A percentile compares a stretch with the other conserved stretches of the same genome.
Evolutionary conservation across 2,329 filamentous ascomycete genomes (phyloP).

Genomic region (Gaeumannomyces tritici): DNA sequence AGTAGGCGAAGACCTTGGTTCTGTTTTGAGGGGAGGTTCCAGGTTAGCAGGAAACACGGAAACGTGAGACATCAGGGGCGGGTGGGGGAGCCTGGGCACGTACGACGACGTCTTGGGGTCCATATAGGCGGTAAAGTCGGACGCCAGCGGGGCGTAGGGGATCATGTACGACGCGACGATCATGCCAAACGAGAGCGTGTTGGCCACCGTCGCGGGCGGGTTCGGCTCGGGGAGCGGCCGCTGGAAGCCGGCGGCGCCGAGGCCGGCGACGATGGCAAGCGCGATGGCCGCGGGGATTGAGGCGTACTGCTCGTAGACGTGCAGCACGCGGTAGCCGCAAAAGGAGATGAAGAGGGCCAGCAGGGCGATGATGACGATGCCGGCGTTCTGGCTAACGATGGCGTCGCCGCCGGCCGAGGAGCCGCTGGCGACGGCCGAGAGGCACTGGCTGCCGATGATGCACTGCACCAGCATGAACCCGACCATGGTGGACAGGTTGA

Average conservation of each 20-base stretch:
- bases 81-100: constrained; percentile 10
- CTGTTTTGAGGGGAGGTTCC: background rate
- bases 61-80: too few species aligned
- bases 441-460: constrained; percentile 50
- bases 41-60: background rate
- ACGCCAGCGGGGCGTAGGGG: constrained; percentile 48
- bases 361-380: constrained; percentile 6
- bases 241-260: constrained; percentile 8
- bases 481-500: constrained; percentile 53
- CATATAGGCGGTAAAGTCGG: constrained; percentile 53
- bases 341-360: constrained; percentile 11
- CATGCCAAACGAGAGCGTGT: constrained; percentile 47
- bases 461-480: constrained; percentile 55
- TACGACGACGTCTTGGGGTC: constrained; percentile 24
- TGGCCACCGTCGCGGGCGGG: constrained; percentile 24
- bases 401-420: background rate
- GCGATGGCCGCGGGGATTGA: constrained; percentile 11
- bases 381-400: constrained; percentile 1
- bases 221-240: constrained; percentile 18
- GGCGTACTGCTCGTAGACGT: constrained; percentile 11
- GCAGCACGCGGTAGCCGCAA: constrained; percentile 11
- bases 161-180: constrained; percentile 55
- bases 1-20: constrained; percentile 39
- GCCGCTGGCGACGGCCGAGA: constrained; percentile 41
- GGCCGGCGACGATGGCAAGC: constrained; percentile 9